Evolutionary conservation across 495 filamentous ascomycete species (phyloP), one percentile per base, ranked within the genome.

Genomic region (Diplogelasinospora grovesii): DNA sequence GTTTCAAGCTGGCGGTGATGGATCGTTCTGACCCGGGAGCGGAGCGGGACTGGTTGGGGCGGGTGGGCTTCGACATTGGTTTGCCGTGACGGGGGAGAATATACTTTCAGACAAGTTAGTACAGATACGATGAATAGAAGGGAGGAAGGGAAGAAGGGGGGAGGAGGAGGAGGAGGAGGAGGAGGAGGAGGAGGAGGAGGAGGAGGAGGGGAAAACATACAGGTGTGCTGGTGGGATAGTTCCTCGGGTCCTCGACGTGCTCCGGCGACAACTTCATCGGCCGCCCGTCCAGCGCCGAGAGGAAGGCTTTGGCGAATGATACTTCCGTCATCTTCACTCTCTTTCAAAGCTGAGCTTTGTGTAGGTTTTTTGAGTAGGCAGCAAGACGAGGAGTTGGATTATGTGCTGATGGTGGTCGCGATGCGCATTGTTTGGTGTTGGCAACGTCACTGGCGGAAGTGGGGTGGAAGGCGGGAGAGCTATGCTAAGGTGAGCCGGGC

Each of bases 211-310:
- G 20, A 16, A n/a, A 13, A 73, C 83, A 41, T 71, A 95, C 89
- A 23, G 86, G 79, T 22, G 72, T 66, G 37, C 78, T 77, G 22
- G 79, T 65, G 11, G 83, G 79, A 53, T 89, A 79, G 43, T 70
- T 77, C 52, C 79, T 79, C 22, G 85, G 77, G 54, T 95, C 85
- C 59, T 85, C 81, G 65, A 90, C 78, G 78, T 95, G 81, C 63
- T 95, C 88, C 45, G 82, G 65, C 8, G 78, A 73, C 35, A 95
- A 73, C 64, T 88, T 90, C 52, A 80, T 59, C 7, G 85, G 83
- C 42, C 80, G 77, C 23, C 77, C 71, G 66, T 90, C 86, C 35
- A 96, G 76, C 14, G 75, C 70, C 14, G 82, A 68, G 49, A 98
- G 81, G 66, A 90, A 95, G 33, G 77, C 68, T 61, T 85, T 89